Evolutionary conservation across 352 stramenopile species (phyloP), one percentile per base, ranked within the genome.

Genomic region (Phytophthora vignae): DNA sequence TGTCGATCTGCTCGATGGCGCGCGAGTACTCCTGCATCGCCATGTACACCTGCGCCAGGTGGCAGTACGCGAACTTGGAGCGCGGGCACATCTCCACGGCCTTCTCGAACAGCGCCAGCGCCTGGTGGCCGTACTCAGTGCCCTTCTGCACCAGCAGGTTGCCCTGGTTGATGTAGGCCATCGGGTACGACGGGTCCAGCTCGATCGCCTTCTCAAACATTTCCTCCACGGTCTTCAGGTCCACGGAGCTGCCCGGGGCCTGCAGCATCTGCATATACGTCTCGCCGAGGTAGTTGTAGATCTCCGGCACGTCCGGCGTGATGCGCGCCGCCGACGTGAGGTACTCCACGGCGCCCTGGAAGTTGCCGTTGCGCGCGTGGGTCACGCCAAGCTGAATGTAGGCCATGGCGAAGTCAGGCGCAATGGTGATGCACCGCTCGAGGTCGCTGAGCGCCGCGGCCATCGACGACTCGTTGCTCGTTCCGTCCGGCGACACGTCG

Each of bases 161-260:
- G 66, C 88, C 88, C 71, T 92, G 83, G 75, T 95, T 95, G 73
- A 95, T 93, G 81, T 95, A 95, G 59, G 86, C 86, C 88, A 95
- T 94, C 60, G 88, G 88, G 69, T 95, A 95, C 60, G 88, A 81
- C 56, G 88, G 77, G 79, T 95, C 86, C 60, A 95, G 69, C 60
- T 83, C 82, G 29, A 93, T 92, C 17, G 88, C 86, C 73, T 93
- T 92, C 52, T 93, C 83, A 55, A 95, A 95, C 88, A 92, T 90
- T 33, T 88, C 72, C 57, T 92, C 81, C 25, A 94, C 85, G 7
- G 73, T 77, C 64, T 83, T 77, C 44, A 94, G 64, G 22, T 87
- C 81, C 55, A 93, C 76, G 17, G 60, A 44, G 50, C 76, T 80
- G n/a, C 69, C 78, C 0, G 85, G 84, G 17, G 78, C 44, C 73